Base-by-base conservation (phyloP, 345 rosid species). In the Linum tenue region DNA sequence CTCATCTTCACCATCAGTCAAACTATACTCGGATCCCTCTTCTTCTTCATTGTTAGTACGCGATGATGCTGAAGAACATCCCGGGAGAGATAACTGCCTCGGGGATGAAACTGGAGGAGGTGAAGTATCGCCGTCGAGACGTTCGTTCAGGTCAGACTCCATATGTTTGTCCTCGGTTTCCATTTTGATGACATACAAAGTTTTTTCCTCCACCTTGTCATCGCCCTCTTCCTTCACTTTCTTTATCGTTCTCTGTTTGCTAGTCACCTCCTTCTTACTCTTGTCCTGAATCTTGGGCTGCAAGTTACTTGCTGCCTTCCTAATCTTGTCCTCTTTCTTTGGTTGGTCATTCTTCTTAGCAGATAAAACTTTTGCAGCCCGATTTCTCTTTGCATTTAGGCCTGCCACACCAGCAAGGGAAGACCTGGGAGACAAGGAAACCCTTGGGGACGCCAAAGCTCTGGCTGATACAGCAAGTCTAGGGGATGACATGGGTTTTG, bases 101-200 rank as follows among this genome's bases (percentile, higher is more conserved):
- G 71, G 62, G 56, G 79, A 50, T 15, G 66, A 35, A 16, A 64
- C 39, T 63, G 75, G 77, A 70, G 73, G 73, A 53, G 76, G 31
- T 22, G 31, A 69, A 31, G 73, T 60, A 48, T 80, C 81, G 15
- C 64, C 66, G 62, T 77, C 77, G 81, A 75, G 67, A 15, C 60
- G 76, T 61, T 83, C 79, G 37, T 73, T 80, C 56, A 72, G 74
- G 59, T 76, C 78, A 56, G 85, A 80, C 63, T 78, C 81, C 69
- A 80, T 62, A 70, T 72, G 48, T 67, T 68, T 72, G 57, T 78
- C 65, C 70, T 75, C 82, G 39, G 80, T 78, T 67, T 82, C 76
- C 87, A 79, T 73, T 67, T 85, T 73, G 62, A 88, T 71, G 58
- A 91, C 90, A 77, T 83, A 76, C 15, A 91, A 72, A 16, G 87